Conservation (phyloP, 129 eudicot genomes). For the Pseudognaphalium luteoalbum region DNA sequence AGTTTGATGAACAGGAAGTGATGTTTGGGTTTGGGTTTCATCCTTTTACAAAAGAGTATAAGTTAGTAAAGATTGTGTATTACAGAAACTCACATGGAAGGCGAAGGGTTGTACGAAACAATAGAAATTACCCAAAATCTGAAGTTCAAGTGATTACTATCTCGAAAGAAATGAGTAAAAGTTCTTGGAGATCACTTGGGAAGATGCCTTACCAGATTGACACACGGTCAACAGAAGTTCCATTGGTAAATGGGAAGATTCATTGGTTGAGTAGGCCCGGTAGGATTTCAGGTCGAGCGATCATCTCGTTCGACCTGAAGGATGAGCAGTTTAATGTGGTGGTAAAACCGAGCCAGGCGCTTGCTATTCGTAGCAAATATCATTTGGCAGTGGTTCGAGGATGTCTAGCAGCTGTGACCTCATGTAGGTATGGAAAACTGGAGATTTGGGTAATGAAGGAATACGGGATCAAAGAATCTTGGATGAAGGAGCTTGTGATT, state of each 20-base stretch:
- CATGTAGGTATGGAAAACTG: not conserved
- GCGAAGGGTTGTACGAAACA: not conserved
- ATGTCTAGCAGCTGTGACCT: not conserved
- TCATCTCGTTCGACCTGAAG: not conserved
- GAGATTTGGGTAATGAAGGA: constrained; percentile 5
- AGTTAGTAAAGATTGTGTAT: not conserved
- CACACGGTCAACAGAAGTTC: not conserved
- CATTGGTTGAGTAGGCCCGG: not conserved
- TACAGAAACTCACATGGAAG: not conserved
- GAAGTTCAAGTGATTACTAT: not conserved
- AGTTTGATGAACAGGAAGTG: not conserved
- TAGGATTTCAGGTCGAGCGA: not conserved
- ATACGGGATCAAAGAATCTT: not conserved
- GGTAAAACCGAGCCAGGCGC: not conserved
- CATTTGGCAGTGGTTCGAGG: not conserved
- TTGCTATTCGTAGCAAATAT: not conserved
- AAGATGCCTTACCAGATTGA: not conserved
- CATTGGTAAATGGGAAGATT: not conserved
- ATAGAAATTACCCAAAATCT: not conserved
- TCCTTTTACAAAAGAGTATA: not conserved
- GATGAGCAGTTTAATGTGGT: not conserved
- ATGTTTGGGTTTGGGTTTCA: not conserved
- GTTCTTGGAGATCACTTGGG: not conserved
- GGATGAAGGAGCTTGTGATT: not conserved
- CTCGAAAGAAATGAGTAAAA: not conserved